These are phyloP conservation scores for Metschnikowia henanensis DNA, from an alignment of 805 yeast genomes.

Conservation along the genomic window DNA sequence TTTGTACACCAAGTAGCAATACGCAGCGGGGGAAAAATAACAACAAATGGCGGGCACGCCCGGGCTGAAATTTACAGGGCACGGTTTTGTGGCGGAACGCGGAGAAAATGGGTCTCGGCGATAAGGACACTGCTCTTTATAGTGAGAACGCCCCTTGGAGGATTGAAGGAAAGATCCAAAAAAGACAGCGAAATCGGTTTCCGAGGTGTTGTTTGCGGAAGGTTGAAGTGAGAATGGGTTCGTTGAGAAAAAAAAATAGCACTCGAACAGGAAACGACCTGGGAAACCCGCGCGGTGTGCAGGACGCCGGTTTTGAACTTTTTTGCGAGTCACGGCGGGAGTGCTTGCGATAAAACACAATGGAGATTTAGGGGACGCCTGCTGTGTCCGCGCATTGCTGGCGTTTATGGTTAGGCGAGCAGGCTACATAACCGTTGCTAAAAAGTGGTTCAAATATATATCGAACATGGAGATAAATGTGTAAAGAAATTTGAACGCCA, in stretches of 20 bases:
- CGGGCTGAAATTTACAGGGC: not conserved
- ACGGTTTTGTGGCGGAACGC: not conserved
- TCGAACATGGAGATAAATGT: no score
- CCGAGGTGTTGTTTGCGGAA: not conserved
- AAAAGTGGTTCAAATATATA: not conserved
- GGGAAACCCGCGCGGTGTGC: conserved; percentile 2
- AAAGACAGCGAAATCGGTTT: not conserved
- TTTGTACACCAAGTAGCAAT: not conserved
- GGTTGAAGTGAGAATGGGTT: conserved; percentile 7
- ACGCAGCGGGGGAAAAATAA: conserved; percentile 1
- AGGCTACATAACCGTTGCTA: not conserved
- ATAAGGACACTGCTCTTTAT: no score
- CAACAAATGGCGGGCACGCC: not conserved
- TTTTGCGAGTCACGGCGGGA: not conserved
- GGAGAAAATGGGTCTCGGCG: no score
- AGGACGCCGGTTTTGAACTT: not conserved
- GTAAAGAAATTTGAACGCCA: no score
- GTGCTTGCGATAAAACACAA: not conserved
- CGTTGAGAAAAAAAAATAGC: conserved; percentile 7
- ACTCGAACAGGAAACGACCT: conserved; percentile 3
- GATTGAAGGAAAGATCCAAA: no score
- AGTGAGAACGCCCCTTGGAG: no score
- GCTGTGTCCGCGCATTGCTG: not conserved
- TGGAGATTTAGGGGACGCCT: not conserved
- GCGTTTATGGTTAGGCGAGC: not conserved